Conservation (phyloP, 441 rosid genomes). For the Omphalea diandra region DNA sequence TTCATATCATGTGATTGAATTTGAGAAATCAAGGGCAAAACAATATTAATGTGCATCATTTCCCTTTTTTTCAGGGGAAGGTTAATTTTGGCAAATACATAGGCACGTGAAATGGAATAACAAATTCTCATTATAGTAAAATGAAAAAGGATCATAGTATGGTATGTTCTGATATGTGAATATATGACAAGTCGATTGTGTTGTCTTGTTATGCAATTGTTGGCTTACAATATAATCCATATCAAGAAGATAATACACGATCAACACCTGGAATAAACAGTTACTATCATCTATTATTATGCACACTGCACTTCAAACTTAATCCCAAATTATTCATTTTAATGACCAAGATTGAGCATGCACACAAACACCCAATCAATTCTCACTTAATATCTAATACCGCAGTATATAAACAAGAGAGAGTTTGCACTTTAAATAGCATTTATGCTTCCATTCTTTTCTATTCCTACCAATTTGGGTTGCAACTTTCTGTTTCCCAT, state of each 20-base stretch:
- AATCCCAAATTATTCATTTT: background rate
- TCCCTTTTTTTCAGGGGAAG: too few species aligned
- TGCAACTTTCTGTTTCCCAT: background rate
- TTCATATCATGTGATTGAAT: too few species aligned
- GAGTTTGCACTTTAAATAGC: constrained; percentile 6
- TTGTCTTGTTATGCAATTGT: background rate
- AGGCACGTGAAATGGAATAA: too few species aligned
- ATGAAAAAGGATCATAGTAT: too few species aligned
- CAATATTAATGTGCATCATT: too few species aligned
- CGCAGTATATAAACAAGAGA: background rate
- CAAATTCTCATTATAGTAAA: too few species aligned
- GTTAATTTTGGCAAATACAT: too few species aligned
- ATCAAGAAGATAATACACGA: background rate
- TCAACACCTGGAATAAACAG: background rate
- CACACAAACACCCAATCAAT: background rate
- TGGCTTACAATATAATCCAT: background rate
- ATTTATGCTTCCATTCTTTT: background rate
- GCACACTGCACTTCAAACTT: background rate
- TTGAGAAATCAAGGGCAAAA: too few species aligned
- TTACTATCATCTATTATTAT: background rate
- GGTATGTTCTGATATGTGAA: too few species aligned
- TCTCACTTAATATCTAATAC: background rate
- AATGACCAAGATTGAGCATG: background rate
- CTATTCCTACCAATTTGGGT: background rate
- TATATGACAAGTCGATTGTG: too few species aligned